Percentiles rank a stretch among this genome's conserved stretches.
Conservation (phyloP, 352 stramenopile species). For the Pythium oligandrum region DNA sequence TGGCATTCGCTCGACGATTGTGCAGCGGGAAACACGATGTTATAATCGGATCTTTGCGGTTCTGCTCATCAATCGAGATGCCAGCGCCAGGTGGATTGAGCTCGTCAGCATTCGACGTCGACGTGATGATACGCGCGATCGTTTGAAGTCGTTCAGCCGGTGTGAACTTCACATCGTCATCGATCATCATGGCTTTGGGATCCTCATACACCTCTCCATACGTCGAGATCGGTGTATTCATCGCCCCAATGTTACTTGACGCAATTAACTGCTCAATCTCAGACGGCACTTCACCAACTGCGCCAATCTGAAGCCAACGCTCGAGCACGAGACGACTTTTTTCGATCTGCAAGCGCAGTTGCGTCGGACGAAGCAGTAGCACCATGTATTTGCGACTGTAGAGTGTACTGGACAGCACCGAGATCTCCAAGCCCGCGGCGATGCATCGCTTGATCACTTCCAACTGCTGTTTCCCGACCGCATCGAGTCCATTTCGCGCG, state of each 20-base stretch:
- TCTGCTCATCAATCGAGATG: slow-evolving; percentile 78
- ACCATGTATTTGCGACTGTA: slow-evolving; percentile 83
- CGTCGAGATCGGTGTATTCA: slow-evolving; percentile 19
- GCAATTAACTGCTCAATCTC: slow-evolving; percentile 86
- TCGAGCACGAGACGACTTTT: slow-evolving; percentile 78
- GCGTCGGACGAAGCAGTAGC: slow-evolving; percentile 57
- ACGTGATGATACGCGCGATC: slow-evolving; percentile 85
- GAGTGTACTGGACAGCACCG: slow-evolving; percentile 73
- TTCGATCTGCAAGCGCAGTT: slow-evolving; percentile 63
- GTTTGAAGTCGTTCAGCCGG: slow-evolving; percentile 80
- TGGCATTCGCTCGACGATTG: slow-evolving; percentile 69
- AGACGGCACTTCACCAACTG: slow-evolving; percentile 77
- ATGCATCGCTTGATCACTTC: slow-evolving; percentile 77
- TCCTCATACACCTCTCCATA: slow-evolving; percentile 20
- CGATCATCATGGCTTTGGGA: slow-evolving; percentile 17
- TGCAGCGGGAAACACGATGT: slow-evolving; percentile 79
- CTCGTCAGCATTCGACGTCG: slow-evolving; percentile 57
- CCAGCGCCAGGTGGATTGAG: slow-evolving; percentile 72
- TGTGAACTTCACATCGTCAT: slow-evolving; percentile 74
- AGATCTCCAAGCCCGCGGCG: slow-evolving; percentile 65
- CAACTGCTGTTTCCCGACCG: slow-evolving; percentile 64
- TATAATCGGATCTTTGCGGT: slow-evolving; percentile 69
- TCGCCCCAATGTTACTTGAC: slow-evolving; percentile 56
- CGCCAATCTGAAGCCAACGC: slow-evolving; percentile 82
- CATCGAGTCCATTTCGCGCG: slow-evolving; percentile 67